Evolutionary conservation across 306 rosid species (phyloP), one percentile per base, ranked within the genome.

Genomic region (Potentilla sterilis): DNA sequence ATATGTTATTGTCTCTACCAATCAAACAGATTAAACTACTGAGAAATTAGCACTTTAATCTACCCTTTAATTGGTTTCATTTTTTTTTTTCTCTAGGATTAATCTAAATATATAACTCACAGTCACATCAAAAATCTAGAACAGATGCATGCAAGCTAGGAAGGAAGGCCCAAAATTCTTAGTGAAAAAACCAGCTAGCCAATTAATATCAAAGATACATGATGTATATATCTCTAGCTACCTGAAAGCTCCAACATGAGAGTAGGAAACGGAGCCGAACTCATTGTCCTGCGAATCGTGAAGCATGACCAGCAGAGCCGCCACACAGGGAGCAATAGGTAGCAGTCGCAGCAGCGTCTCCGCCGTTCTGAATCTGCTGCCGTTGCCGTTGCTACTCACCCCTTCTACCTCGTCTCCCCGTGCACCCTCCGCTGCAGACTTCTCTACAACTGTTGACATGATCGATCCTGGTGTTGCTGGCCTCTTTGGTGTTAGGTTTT

Each of bases 281-380:
- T 91, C 89, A 11, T 82, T 85, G 47, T 84, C 7, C 85, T 94
- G 84, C 43, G 98, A 89, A 79, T 90, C 73, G 49, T 90, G 90
- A 24, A 94, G 96, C 97, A 91, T 90, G 16, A 94, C 83, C n/a
- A 86, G 81, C 70, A 91, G 97, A 0, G 95, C 94, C 4, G 90
- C 89, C n/a, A 94, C 83, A 59, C 90, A 91, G 0, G 91, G 94
- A n/a, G 81, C 90, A 73, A 91, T 84, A 4, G 98, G 88, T 32
- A 89, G 37, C 14, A 94, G 44, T 13, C 98, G 97, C n/a, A 94
- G 80, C 69, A 91, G 78, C 11, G 93, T 85, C 83, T 94, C 98
- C 9, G 87, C 85, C 44, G 90, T 72, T 34, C 95, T 89, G 54
- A 90, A 79, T 67, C 79, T 62, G 72, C 46, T 44, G 68, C 34